Percentiles rank a stretch among this genome's conserved stretches.
Conservation (phyloP, 2,329 filamentous ascomycete species). For the Podosphaera fusca region DNA sequence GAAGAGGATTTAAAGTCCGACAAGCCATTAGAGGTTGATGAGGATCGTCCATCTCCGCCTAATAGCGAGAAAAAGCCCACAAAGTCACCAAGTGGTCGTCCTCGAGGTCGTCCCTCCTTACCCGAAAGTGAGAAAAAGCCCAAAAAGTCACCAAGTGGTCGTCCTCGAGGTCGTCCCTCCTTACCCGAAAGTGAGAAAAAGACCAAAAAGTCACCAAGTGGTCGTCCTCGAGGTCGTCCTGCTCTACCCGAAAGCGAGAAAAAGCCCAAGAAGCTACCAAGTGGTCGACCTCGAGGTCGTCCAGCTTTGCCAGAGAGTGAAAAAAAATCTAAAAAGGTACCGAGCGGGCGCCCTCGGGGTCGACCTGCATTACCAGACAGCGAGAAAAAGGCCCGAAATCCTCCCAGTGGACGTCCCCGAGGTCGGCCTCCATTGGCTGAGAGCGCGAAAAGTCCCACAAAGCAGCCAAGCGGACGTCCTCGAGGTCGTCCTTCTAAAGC, state of each 20-base stretch:
- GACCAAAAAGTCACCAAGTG: slow-evolving; percentile 7
- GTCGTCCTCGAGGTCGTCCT: slow-evolving; percentile 9
- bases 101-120: slow-evolving; percentile 8
- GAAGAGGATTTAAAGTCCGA: slow-evolving; percentile 5
- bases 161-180: slow-evolving; percentile 5
- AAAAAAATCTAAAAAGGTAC: neutral
- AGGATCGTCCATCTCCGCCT: slow-evolving; percentile 7
- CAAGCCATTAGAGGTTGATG: slow-evolving; percentile 6
- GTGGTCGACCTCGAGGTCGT: slow-evolving; percentile 6
- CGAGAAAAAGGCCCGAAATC: slow-evolving; percentile 8
- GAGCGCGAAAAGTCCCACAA: too few species aligned
- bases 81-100: slow-evolving; percentile 7
- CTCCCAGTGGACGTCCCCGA: slow-evolving; percentile 1
- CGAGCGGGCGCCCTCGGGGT: slow-evolving; percentile 8
- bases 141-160: slow-evolving; percentile 3
- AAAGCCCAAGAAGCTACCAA: slow-evolving; percentile 5
- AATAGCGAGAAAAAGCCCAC: slow-evolving; percentile 1
- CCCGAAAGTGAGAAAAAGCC: slow-evolving; percentile 10
- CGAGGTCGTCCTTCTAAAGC: too few species aligned
- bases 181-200: slow-evolving; percentile 8
- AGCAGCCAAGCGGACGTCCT: too few species aligned
- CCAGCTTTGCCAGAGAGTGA: neutral
- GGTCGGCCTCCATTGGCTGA: neutral
- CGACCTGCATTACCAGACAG: slow-evolving; percentile 8
- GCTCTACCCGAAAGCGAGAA: slow-evolving; percentile 8